Base-by-base conservation (phyloP, 2,329 filamentous ascomycete genomes). In the Calonectria naviculata region DNA sequence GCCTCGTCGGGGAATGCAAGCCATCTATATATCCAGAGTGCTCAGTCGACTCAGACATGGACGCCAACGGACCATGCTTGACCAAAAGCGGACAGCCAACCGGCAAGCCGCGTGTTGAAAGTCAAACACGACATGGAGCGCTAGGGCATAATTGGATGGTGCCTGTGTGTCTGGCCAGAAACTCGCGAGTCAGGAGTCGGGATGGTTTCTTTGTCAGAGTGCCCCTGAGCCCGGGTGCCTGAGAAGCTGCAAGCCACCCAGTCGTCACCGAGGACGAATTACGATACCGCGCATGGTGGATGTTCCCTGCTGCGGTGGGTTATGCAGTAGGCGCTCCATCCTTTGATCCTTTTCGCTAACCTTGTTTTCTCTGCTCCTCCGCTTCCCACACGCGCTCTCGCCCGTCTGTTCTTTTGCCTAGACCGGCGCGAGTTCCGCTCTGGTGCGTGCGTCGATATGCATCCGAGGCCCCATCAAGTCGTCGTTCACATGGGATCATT, bases 1-100 rank as follows among this genome's bases (percentile, higher is more conserved):
- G 72, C 76, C 75, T 78, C 71, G 38, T 56, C 58, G 70, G 73
- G 76, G 76, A 78, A 78, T 78, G 76, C 52, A 70, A 73, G 70
- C 75, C 65, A 67, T 71, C 73, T 76, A 70, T 78, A 78, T 78
- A 77, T 58, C 52, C 36, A 31, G 12, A 36, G 36, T 58, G 34
- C 31, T 44, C 26, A 31, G 28, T 61, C 56, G 36, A 61, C 28
- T 28, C 56, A 61, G 56, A 41, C 56, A 44, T 29, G 36, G 28
- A 41, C 24, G 56, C 38, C 38, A 41, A 29, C 36, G n/a, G 29
- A 8, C 36, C 36, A 61, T 41, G 36, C 56, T 21, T 58, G 52
- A 7, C 52, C 52, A 38, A 58, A 58, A 58, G 52, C 52, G 38
- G 36, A 61, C 56, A 44, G 56, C 56, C 56, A 61, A 61, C 56